A percentile compares a stretch with the other conserved stretches of the same genome.
Evolutionary conservation across 1,139 yeast genomes (phyloP).

Genomic region (Pichiaceae sp.): DNA sequence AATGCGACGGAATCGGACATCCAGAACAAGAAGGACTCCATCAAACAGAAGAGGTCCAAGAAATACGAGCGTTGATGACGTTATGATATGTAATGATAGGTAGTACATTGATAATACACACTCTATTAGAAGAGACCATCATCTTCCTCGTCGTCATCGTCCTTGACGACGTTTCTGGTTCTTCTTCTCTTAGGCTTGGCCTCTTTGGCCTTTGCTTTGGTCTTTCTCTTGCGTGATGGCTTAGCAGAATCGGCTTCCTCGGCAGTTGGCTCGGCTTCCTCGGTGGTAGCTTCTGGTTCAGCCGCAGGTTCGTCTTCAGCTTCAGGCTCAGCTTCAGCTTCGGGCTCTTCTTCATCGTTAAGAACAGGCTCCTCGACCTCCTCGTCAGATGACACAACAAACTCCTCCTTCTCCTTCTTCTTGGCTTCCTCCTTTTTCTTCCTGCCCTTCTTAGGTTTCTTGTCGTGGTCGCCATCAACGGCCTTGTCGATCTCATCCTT

Average conservation of each 20-base stretch:
- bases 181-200: constrained; percentile 6
- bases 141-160: constrained; percentile 16
- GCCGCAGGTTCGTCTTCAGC: constrained; percentile 12
- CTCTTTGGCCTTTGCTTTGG: constrained; percentile 11
- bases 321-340: constrained; percentile 12
- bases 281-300: constrained; percentile 4
- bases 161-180: constrained; percentile 1
- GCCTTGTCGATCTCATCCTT: constrained; percentile 21
- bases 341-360: constrained; percentile 16
- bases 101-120: neutral
- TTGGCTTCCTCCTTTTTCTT: constrained; percentile 7
- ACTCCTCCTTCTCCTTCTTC: constrained; percentile 16
- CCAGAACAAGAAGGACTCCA: constrained; percentile 37
- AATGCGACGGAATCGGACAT: constrained; percentile 59
- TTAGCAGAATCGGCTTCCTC: neutral
- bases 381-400: constrained; percentile 12
- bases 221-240: neutral
- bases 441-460: constrained; percentile 15
- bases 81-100: neutral
- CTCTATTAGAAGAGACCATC: constrained; percentile 1
- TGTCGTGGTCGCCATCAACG: constrained; percentile 19
- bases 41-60: constrained; percentile 34
- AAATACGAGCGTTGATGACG: constrained; percentile 20
- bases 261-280: constrained; percentile 6
- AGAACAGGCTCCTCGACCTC: constrained; percentile 26